Conservation (phyloP, 1,284 basidiomycete genomes). For the Leccinum fallax region DNA sequence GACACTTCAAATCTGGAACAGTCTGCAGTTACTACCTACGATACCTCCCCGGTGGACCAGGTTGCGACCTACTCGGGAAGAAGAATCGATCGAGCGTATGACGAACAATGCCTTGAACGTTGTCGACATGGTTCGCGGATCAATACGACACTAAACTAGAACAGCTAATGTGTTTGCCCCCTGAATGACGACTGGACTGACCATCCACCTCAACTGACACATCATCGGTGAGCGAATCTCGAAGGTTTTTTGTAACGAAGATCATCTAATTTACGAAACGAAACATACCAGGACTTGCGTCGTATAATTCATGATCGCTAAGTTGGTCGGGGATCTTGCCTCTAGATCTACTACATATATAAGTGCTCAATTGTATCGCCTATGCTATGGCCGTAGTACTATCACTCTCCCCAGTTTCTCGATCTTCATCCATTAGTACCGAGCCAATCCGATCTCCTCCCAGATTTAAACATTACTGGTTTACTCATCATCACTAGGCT, state of each 20-base stretch:
- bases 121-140: slow-evolving; percentile 12
- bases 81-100: slow-evolving; percentile 10
- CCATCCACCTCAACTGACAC: neutral
- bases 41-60: slow-evolving; percentile 11
- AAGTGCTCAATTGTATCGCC: too few species aligned
- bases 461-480: too few species aligned
- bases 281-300: neutral
- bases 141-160: slow-evolving; percentile 5
- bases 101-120: slow-evolving; percentile 17
- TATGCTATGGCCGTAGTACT: too few species aligned
- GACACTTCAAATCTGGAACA: slow-evolving; percentile 10
- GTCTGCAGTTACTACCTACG: neutral
- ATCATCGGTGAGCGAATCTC: neutral
- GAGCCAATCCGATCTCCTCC: too few species aligned
- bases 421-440: too few species aligned
- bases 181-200: neutral
- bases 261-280: neutral
- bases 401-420: too few species aligned
- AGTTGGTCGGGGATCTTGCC: neutral
- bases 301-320: neutral
- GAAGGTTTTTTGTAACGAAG: neutral
- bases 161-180: neutral
- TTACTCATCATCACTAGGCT: too few species aligned
- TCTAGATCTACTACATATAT: too few species aligned
- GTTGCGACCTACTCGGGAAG: slow-evolving; percentile 7